Evolutionary conservation across 1,284 basidiomycete genomes (phyloP), one percentile per base, ranked within the genome.

Genomic region (Rhodotorula sp.): DNA sequence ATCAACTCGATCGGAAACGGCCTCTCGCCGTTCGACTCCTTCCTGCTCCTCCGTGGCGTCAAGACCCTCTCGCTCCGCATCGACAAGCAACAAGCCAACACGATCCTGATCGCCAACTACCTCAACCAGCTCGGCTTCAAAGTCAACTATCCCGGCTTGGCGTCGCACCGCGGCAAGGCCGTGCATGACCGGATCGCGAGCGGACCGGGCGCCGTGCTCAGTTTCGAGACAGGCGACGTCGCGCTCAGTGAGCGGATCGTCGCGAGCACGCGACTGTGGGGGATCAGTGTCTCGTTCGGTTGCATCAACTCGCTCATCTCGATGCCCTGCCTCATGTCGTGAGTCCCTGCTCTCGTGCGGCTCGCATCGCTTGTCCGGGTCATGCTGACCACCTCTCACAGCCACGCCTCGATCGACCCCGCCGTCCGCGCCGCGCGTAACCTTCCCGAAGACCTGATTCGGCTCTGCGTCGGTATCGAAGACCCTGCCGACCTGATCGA

Each of bases 321-420:
- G 77, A 99, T 99, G 96, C 96, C 96, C 57, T 99, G 96, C 81
- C 88, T 95, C 77, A 99, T 99, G 96, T 96, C 93, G 93, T 95
- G 82, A 83, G 93, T 87, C 26, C 60, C 22, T 48, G 20, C 58
- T 30, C 55, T 62, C 46, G 58, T 61, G 20, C 57, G n/a, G 65
- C 17, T 66, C 20, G 42, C n/a, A 54, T 29, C 60, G 62, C 42
- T 17, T 29, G 1, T 4, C 58, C 20, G 56, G 18, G 15, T 51
- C 30, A 8, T 7, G 22, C 51, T 37, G 18, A 37, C 53, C 4
- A 6, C 54, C 69, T 2, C 71, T 17, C 49, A 48, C 75, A 95
- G 93, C 37, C 96, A 99, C 82, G 95, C 96, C 42, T 98, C 95
- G 53, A 99, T 99, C 77, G 94, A 97, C 79, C 88, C 95, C 45